phyloP scores from a whole-genome alignment of 2,329 filamentous ascomycete species.

The Biscogniauxia marginata region DNA sequence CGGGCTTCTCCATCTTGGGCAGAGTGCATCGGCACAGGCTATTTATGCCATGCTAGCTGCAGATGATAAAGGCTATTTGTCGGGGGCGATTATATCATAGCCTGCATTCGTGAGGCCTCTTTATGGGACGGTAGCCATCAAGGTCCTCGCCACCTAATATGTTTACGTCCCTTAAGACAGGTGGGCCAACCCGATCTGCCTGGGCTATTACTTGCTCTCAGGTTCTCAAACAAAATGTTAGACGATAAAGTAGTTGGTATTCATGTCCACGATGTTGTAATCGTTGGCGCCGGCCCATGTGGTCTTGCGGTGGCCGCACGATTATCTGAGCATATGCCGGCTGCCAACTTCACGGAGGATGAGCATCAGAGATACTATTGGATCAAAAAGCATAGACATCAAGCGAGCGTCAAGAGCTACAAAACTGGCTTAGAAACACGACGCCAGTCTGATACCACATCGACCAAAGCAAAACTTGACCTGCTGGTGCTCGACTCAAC shows the following conservation, averaged over 20 bases:
- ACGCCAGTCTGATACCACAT: constrained; percentile 30
- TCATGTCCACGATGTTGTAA: constrained; percentile 63
- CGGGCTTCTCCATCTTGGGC: neutral
- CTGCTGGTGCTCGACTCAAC: constrained; percentile 68
- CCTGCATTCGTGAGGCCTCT: neutral
- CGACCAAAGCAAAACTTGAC: constrained; percentile 22
- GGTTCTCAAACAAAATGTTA: constrained; percentile 9
- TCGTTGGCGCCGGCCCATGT: constrained; percentile 73
- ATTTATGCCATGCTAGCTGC: no score
- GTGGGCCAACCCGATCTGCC: neutral
- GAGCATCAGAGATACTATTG: constrained; percentile 81
- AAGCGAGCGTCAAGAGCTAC: constrained; percentile 56
- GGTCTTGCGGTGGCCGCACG: constrained; percentile 73
- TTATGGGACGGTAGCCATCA: neutral
- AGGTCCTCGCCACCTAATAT: neutral
- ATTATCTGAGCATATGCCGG: constrained; percentile 69
- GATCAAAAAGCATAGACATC: constrained; percentile 64
- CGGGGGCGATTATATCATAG: neutral
- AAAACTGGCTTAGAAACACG: constrained; percentile 37
- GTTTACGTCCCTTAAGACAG: neutral
- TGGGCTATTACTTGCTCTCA: neutral
- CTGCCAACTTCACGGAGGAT: constrained; percentile 78
- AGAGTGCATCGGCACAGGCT: neutral
- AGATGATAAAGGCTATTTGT: neutral
- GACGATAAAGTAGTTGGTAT: constrained; percentile 12